A percentile compares a stretch with the other conserved stretches of the same genome.
phyloP scores from a whole-genome alignment of 306 rosid genomes.

The Prunus padus region DNA sequence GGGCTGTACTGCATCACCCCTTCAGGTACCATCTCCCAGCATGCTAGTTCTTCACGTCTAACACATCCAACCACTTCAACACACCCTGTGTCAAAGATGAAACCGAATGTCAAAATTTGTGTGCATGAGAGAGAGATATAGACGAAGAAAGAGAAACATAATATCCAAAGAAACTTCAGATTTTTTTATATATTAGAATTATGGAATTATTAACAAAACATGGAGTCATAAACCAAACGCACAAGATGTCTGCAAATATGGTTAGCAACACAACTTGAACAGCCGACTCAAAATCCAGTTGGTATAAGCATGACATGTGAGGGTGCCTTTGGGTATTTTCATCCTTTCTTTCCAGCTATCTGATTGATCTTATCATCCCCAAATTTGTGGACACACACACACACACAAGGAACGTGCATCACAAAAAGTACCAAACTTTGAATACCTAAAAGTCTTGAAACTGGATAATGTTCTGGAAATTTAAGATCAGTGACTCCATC shows the following conservation, averaged over 20 bases:
- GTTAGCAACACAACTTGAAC: background rate
- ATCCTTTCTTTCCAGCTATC: too few relatives aligned
- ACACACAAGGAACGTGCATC: background rate
- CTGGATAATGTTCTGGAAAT: conserved; percentile 86
- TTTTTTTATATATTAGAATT: too few relatives aligned
- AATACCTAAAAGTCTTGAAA: conserved; percentile 85
- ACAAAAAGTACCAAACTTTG: background rate
- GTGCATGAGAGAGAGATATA: background rate
- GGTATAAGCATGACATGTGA: too few relatives aligned
- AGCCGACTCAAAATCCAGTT: background rate
- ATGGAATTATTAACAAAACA: too few relatives aligned
- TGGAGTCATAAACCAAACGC: too few relatives aligned
- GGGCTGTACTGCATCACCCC: too few relatives aligned
- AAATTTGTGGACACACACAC: background rate
- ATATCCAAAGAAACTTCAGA: background rate
- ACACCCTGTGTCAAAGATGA: conserved; percentile 48
- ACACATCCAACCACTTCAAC: conserved; percentile 90
- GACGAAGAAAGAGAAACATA: background rate
- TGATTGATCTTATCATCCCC: too few relatives aligned
- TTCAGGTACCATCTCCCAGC: conserved; percentile 86
- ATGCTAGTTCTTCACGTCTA: conserved; percentile 61
- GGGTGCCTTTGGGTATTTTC: too few relatives aligned
- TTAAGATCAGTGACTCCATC: conserved; percentile 68
- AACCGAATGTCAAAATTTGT: conserved; percentile 14
- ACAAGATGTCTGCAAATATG: background rate